These are phyloP conservation scores for Kluyveromyces aestuarii DNA, from an alignment of 805 yeast species.

Conservation along the genomic window DNA sequence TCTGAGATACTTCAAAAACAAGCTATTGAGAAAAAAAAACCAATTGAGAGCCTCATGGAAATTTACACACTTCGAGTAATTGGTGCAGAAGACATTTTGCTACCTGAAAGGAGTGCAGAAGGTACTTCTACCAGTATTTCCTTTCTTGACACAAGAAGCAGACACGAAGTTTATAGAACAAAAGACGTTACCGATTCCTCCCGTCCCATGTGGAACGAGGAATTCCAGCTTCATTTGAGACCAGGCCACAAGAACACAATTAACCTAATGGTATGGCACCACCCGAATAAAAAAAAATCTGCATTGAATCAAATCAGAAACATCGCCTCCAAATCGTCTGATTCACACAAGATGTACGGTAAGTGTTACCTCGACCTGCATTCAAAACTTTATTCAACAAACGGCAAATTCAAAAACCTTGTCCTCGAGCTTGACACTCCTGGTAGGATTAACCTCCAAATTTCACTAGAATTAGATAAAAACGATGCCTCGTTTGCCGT, in stretches of 20 bases:
- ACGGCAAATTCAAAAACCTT: background rate
- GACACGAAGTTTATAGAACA: conserved; percentile 59
- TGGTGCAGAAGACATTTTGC: conserved; percentile 47
- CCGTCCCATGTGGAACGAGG: conserved; percentile 71
- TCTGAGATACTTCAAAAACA: conserved; percentile 19
- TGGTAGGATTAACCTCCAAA: conserved; percentile 57
- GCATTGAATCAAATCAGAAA: background rate
- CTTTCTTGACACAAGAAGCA: conserved; percentile 45
- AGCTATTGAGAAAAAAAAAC: background rate
- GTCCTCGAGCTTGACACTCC: conserved; percentile 37
- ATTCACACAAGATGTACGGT: background rate
- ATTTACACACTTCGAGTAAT: conserved; percentile 56
- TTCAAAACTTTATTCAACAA: background rate
- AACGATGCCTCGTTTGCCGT: conserved; percentile 74
- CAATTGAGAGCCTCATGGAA: conserved; percentile 25
- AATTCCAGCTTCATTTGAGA: conserved; percentile 35
- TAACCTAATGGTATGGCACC: background rate
- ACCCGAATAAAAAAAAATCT: background rate
- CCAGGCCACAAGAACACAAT: background rate
- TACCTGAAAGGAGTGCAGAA: background rate
- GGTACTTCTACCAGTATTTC: background rate
- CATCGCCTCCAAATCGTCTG: background rate
- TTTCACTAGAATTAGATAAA: conserved; percentile 72
- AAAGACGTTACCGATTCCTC: conserved; percentile 49
- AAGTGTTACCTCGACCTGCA: background rate